Conservation (phyloP, 169 alveolate genomes). For the Plasmodium ovale region DNA sequence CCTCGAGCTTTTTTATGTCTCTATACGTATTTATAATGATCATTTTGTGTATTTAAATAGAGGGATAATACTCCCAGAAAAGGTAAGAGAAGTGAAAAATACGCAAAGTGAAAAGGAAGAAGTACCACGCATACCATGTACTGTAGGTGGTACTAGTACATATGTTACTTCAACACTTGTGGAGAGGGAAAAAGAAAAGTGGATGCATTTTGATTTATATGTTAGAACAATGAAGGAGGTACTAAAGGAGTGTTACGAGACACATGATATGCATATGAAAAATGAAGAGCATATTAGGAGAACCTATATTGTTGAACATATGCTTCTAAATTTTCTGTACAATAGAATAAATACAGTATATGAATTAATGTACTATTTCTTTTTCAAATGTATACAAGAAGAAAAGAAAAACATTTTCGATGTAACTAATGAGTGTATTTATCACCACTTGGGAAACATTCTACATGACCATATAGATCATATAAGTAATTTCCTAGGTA, state of each 20-base stretch:
- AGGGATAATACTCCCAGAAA: background rate
- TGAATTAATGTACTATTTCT: slow-evolving; percentile 43
- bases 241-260: slow-evolving; percentile 44
- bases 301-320: slow-evolving; percentile 18
- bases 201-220: background rate
- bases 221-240: slow-evolving; percentile 33
- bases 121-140: background rate
- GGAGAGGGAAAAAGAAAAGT: background rate
- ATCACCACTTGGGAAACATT: slow-evolving; percentile 17
- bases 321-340: slow-evolving; percentile 46
- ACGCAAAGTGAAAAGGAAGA: background rate
- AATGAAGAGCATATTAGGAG: slow-evolving; percentile 17
- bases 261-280: slow-evolving; percentile 42
- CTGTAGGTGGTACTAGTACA: slow-evolving; percentile 4
- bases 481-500: slow-evolving; percentile 35
- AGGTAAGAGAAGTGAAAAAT: background rate
- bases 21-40: slow-evolving; percentile 39
- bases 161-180: too few relatives aligned
- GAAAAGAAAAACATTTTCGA: slow-evolving; percentile 23
- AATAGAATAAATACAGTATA: slow-evolving; percentile 59
- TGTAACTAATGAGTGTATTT: slow-evolving; percentile 19
- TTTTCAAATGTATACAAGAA: slow-evolving; percentile 6
- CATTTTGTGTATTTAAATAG: slow-evolving; percentile 11
- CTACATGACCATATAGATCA: slow-evolving; percentile 36
- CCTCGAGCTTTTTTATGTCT: slow-evolving; percentile 38